Base-by-base conservation (phyloP, 2,329 filamentous ascomycete genomes). In the Escovopsis sp. region DNA sequence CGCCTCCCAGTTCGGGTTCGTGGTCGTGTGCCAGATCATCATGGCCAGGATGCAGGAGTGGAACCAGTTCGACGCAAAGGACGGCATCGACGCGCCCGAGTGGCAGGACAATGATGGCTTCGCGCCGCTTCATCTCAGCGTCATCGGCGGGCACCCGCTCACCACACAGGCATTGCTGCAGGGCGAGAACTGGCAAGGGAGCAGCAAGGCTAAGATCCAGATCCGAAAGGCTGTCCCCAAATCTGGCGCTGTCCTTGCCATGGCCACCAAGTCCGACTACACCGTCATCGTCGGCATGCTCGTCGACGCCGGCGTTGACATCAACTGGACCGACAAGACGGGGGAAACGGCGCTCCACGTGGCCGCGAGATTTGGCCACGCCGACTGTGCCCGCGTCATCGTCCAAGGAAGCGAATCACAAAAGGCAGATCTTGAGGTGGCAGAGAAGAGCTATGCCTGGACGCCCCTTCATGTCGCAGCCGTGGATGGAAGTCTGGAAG, bases 21-120 rank as follows among this genome's bases (percentile, higher is more conserved):
- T 90, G 4, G 73, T 85, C n/a, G 78, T 94, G 9, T 94, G 85
- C 50, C 72, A 93, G 51, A 68, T 87, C 17, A 71, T 96, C 45
- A 87, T 94, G 61, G 76, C 79, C 43, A 79, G 80, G 48, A 87
- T 98, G 76, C 82, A 88, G 52, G 70, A 76, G 17, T 96, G 88
- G 88, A 72, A 72, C 13, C 77, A 92, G 47, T 94, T 94, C 49
- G 71, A 93, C 48, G 76, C 87, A 19, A 73, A 76, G 26, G 68
- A 85, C 42, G 87, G 87, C 9, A 92, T 98, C 34, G 88, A 96
- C 53, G 81, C 83, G 0, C 68, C 74, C 1, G 68, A 77, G 41
- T 96, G 88, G 88, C 88, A 94, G 57, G 90, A 98, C 52, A 72
- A 76, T 15, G 90, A 96, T 49, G 88, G 90, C 14, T 85, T 80